phyloP scores from a whole-genome alignment of 208 protist genomes.

The Trypanosoma congolense region DNA sequence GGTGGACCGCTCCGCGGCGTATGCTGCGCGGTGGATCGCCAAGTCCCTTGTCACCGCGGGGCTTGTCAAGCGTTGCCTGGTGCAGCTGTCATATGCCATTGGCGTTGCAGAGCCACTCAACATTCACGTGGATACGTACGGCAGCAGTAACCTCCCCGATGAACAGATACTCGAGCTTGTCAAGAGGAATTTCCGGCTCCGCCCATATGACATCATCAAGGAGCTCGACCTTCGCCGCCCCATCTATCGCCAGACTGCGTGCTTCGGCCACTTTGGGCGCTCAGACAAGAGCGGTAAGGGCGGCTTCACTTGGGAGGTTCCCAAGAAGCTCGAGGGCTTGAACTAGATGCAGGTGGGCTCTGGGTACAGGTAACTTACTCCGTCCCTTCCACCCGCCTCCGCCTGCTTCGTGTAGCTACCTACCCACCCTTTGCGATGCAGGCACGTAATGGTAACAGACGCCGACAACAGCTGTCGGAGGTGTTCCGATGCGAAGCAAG shows the following conservation, averaged over 20 bases:
- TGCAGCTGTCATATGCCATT: background rate
- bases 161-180: background rate
- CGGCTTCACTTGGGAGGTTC: background rate
- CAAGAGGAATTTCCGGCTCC: background rate
- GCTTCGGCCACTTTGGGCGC: conserved; percentile 1
- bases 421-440: too few relatives aligned
- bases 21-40: background rate
- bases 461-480: too few relatives aligned
- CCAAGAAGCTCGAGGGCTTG: conserved; percentile 94
- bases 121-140: background rate
- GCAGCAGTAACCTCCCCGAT: background rate
- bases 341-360: too few relatives aligned
- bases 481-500: too few relatives aligned
- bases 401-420: too few relatives aligned
- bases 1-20: background rate
- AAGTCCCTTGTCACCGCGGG: conserved; percentile 1
- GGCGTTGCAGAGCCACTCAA: conserved; percentile 1
- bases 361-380: too few relatives aligned
- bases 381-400: too few relatives aligned
- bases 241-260: background rate
- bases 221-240: background rate
- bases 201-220: background rate
- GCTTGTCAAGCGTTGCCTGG: background rate
- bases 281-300: background rate
- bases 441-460: too few relatives aligned